These are phyloP conservation scores for Botrytis fragariae DNA, from an alignment of 2,329 filamentous ascomycete genomes.

Conservation along the genomic window DNA sequence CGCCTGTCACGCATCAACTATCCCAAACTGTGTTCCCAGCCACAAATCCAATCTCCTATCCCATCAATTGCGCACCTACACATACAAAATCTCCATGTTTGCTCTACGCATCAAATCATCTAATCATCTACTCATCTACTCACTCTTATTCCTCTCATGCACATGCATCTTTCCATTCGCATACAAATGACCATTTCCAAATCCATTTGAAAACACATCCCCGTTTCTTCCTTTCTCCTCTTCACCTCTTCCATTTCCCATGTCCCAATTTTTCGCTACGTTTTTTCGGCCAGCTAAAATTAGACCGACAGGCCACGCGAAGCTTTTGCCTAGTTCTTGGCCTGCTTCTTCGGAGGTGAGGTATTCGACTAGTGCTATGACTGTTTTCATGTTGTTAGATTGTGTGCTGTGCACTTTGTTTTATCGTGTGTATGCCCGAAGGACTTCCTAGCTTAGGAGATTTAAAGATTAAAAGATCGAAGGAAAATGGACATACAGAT, in stretches of 20 bases:
- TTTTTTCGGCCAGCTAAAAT: slow-evolving; percentile 20
- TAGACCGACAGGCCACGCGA: slow-evolving; percentile 35
- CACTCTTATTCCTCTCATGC: not conserved
- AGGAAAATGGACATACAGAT: slow-evolving; percentile 30
- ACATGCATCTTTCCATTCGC: slow-evolving; percentile 19
- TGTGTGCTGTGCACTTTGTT: not conserved
- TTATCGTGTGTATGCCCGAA: not conserved
- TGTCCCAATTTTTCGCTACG: not conserved
- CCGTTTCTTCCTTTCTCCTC: not conserved
- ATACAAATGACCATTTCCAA: not conserved
- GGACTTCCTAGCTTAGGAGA: not conserved
- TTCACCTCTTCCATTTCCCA: not conserved
- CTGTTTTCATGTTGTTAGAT: slow-evolving; percentile 21
- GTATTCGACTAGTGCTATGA: slow-evolving; percentile 39
- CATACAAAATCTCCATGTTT: not conserved
- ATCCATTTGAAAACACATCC: slow-evolving; percentile 9
- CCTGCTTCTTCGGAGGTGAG: slow-evolving; percentile 38
- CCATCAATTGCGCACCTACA: not conserved
- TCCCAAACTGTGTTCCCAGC: not conserved
- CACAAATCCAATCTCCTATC: not conserved
- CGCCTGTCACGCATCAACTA: not conserved
- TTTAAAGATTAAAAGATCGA: not conserved
- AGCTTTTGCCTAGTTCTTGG: slow-evolving; percentile 29
- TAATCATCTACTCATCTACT: not conserved
- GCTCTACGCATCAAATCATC: not conserved